Evolutionary conservation across 2,329 filamentous ascomycete genomes (phyloP).

Genomic region (Colletotrichum brevisporum): DNA sequence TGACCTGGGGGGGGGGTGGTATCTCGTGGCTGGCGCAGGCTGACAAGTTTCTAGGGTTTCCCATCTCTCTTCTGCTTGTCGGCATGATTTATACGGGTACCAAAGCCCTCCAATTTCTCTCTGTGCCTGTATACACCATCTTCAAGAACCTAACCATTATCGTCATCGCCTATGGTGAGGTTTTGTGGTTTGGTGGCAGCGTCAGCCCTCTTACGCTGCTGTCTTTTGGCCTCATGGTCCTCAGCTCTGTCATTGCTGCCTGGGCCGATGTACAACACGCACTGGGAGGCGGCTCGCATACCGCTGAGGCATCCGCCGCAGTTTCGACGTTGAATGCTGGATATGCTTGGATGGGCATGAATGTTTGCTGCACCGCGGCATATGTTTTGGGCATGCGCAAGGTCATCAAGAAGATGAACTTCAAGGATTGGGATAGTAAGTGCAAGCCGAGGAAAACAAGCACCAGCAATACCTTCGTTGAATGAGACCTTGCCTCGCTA

Average conservation of each 20-base stretch:
- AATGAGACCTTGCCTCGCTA: neutral
- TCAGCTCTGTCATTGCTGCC: constrained; percentile 93
- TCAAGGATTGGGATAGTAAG: constrained; percentile 99
- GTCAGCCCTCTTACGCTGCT: constrained; percentile 90
- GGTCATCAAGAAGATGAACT: constrained; percentile 99
- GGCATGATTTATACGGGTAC: constrained; percentile 99
- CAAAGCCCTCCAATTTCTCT: constrained; percentile 95
- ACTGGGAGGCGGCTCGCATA: constrained; percentile 68
- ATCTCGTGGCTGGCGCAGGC: constrained; percentile 7
- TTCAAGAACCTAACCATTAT: constrained; percentile 99
- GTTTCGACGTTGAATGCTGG: constrained; percentile 93
- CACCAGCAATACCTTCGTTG: no score
- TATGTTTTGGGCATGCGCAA: constrained; percentile 96
- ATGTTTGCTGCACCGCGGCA: constrained; percentile 93
- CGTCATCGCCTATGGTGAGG: constrained; percentile 97
- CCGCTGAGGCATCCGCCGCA: constrained; percentile 76
- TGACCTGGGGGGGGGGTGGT: constrained; percentile 34
- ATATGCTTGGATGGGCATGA: constrained; percentile 98
- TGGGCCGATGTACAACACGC: constrained; percentile 97
- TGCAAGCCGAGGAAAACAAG: constrained; percentile 45
- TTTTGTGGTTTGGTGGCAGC: constrained; percentile 96
- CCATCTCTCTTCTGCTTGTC: constrained; percentile 93
- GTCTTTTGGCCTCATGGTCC: constrained; percentile 96
- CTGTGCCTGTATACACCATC: constrained; percentile 98
- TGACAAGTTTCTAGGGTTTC: constrained; percentile 81